Evolutionary conservation across 2,329 filamentous ascomycete species (phyloP).

Genomic region (Chaetomiaceae sp.): DNA sequence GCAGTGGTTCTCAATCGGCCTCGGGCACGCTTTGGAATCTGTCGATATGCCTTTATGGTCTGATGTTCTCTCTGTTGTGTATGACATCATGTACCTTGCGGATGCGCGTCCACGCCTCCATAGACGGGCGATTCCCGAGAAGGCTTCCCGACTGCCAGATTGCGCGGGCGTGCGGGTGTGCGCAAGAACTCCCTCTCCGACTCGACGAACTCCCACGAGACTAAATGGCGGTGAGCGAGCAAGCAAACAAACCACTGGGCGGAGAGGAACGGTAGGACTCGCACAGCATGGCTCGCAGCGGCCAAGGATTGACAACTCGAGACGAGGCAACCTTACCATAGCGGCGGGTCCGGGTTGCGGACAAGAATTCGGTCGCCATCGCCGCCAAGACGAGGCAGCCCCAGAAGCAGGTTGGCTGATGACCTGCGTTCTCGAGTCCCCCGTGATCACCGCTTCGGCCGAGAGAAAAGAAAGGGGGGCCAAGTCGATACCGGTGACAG

Average conservation of each 20-base stretch:
- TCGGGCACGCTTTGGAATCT: neutral
- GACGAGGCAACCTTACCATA: neutral
- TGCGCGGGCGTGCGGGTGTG: neutral
- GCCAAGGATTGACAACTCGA: neutral
- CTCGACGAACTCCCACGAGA: neutral
- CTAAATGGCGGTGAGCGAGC: slow-evolving; percentile 6
- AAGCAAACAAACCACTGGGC: neutral
- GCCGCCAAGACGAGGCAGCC: slow-evolving; percentile 10
- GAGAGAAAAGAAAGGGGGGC: neutral
- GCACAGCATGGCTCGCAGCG: neutral
- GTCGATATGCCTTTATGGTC: slow-evolving; percentile 1
- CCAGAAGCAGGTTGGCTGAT: neutral
- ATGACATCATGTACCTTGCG: slow-evolving; percentile 2
- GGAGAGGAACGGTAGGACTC: neutral
- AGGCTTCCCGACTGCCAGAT: neutral
- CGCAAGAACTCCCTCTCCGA: too few species aligned
- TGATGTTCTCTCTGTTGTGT: neutral
- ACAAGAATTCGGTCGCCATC: slow-evolving; percentile 3
- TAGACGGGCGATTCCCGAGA: neutral
- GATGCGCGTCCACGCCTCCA: too few species aligned
- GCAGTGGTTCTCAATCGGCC: too few species aligned
- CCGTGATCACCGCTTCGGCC: slow-evolving; percentile 1
- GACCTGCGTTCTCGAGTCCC: neutral
- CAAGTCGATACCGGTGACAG: neutral
- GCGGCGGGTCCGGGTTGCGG: neutral